Evolutionary conservation across 768 basidiomycete genomes (phyloP).

Genomic region (Hypholoma sublateritium): DNA sequence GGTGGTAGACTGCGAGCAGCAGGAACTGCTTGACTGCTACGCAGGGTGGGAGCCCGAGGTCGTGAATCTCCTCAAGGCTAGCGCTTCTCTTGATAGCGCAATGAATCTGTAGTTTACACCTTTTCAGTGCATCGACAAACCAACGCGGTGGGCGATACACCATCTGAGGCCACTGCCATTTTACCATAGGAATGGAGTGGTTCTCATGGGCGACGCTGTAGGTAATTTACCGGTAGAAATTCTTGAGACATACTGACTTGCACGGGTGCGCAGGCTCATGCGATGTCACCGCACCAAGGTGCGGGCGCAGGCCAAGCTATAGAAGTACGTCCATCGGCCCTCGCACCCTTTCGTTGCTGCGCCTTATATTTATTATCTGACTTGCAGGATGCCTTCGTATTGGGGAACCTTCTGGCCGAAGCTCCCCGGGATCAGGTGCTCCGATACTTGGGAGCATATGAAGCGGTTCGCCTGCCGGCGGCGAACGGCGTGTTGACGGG

Average conservation of each 20-base stretch:
- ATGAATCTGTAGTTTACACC: neutral
- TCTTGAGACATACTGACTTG: constrained; percentile 3
- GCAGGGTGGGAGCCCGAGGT: constrained; percentile 34
- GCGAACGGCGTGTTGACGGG: constrained; percentile 32
- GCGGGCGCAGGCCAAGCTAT: constrained; percentile 51
- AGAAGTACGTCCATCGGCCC: constrained; percentile 31
- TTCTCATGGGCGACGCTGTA: constrained; percentile 48
- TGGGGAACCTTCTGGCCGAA: constrained; percentile 22
- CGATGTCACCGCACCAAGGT: constrained; percentile 48
- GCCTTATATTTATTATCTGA: neutral
- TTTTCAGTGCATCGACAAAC: constrained; percentile 33
- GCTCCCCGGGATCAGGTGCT: constrained; percentile 16
- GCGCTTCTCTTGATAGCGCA: neutral
- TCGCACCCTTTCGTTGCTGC: neutral
- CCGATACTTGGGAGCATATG: constrained; percentile 29
- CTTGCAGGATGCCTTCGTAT: constrained; percentile 43
- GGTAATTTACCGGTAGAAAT: constrained; percentile 1
- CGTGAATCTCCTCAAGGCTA: constrained; percentile 25
- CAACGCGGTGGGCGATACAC: constrained; percentile 45
- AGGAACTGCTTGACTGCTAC: constrained; percentile 33
- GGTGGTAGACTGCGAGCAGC: constrained; percentile 29
- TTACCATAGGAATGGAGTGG: constrained; percentile 38
- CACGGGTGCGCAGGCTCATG: constrained; percentile 37
- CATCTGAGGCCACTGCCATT: constrained; percentile 35
- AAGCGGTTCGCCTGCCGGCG: constrained; percentile 32